Base-by-base conservation (phyloP, 306 rosid genomes). In the Crotalaria pallida region DNA sequence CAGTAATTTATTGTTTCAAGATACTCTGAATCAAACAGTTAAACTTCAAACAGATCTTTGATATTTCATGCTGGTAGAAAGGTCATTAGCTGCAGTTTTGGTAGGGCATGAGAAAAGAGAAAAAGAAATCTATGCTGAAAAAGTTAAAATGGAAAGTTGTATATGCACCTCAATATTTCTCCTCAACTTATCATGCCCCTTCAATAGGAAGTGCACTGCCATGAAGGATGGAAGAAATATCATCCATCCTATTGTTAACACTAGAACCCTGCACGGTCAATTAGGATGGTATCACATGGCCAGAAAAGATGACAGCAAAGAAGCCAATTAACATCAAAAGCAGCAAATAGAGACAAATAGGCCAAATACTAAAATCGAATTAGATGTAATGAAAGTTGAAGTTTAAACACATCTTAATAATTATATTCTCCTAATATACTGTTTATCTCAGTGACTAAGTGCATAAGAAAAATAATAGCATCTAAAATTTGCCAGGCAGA, bases 171-270 rank as follows among this genome's bases (percentile, higher is more conserved):
- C 99, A 44, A 91, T 51, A 73, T 80, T 83, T 72, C 74, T 86
- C 82, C 98, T 88, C 81, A 85, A 77, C 62, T 81, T 88, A 62
- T 87, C 92, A 19, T 87, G 80, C 57, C 85, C 90, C 76, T 87
- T 90, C 82, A 94, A 72, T 23, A 94, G 78, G 10, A 76, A 58
- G 82, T 88, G 92, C 79, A 88, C 98, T 0, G 96, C 91, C 74
- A 88, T 86, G 85, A 87, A 94, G 27, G 89, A 69, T 1, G 92
- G 90, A 71, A 94, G 97, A 88, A 94, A 90, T 61, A 94, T 85
- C 69, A 94, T 87, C 97, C 98, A 94, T 75, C 97, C 97, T 23
- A 90, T 63, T 7, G 98, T 83, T 88, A 94, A 83, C 60, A 82
- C 88, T 16, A 90, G 45, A 78, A 84, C 95, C 95, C 98, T 94